A percentile compares a stretch with the other conserved stretches of the same genome.
Conservation (phyloP, 495 filamentous ascomycete genomes). For the Talaromyces borbonicus region DNA sequence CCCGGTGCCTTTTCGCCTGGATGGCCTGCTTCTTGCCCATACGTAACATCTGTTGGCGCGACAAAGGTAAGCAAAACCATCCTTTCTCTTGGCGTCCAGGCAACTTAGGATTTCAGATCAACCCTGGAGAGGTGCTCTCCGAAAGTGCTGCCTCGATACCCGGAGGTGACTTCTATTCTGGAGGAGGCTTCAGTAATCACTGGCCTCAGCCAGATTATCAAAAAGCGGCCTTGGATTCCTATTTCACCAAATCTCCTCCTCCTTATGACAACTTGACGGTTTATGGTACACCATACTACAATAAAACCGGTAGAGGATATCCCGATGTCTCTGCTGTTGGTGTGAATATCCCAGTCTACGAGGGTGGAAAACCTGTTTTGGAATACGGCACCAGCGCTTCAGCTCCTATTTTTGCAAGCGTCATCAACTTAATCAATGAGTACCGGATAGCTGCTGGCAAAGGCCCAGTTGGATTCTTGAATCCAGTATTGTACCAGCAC, state of each 20-base stretch:
- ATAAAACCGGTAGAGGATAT: constrained; percentile 52
- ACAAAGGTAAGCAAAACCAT: constrained; percentile 20
- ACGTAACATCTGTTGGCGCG: constrained; percentile 33
- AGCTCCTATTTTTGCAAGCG: constrained; percentile 24
- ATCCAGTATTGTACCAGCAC: constrained; percentile 39
- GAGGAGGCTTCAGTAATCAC: constrained; percentile 40
- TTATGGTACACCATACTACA: constrained; percentile 15
- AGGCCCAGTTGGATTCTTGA: constrained; percentile 40
- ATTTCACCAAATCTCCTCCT: constrained; percentile 21
- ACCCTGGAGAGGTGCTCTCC: background rate
- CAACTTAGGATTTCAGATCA: constrained; percentile 2
- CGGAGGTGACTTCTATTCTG: constrained; percentile 23
- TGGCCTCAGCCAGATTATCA: constrained; percentile 21
- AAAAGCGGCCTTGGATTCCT: background rate
- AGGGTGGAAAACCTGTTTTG: constrained; percentile 9
- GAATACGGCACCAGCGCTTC: constrained; percentile 10
- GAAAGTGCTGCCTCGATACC: constrained; percentile 12
- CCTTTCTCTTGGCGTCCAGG: background rate
- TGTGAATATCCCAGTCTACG: constrained; percentile 15
- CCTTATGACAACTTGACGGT: background rate
- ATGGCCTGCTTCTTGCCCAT: constrained; percentile 17
- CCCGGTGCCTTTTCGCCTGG: constrained; percentile 19
- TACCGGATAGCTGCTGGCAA: constrained; percentile 37
- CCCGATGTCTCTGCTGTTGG: constrained; percentile 55
- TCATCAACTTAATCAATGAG: constrained; percentile 37